Conservation (phyloP, 164 flowering plant species). For the Echeveria elegans region DNA sequence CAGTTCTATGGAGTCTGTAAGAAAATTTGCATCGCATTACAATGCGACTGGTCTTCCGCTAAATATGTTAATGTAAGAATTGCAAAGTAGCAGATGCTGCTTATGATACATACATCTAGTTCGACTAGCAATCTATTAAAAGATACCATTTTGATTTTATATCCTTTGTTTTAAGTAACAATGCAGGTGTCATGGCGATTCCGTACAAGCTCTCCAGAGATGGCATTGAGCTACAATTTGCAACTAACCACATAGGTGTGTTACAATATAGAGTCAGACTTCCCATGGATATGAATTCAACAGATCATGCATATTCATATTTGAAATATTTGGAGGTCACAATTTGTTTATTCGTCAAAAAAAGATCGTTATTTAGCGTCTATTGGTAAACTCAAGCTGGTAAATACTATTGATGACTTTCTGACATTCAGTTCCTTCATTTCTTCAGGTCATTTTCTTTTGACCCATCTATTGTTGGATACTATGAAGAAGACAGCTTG, state of each 20-base stretch:
- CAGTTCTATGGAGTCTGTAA: constrained; percentile 6
- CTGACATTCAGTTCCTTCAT: not conserved
- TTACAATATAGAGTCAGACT: not conserved
- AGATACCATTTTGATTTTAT: not conserved
- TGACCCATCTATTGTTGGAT: constrained; percentile 5
- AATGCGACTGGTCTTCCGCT: constrained; percentile 7
- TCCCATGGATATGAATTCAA: not conserved
- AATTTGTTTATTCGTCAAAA: not conserved
- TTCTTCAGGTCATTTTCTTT: constrained; percentile 8
- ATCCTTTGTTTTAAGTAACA: constrained; percentile 4
- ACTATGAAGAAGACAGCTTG: constrained; percentile 5
- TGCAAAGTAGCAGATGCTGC: not conserved
- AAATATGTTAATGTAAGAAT: constrained; percentile 2
- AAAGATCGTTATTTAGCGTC: too few species aligned
- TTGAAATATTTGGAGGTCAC: not conserved
- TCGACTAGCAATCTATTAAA: not conserved
- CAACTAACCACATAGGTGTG: constrained; percentile 4
- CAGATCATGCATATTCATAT: too few species aligned
- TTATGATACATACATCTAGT: not conserved
- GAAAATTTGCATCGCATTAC: constrained; percentile 5
- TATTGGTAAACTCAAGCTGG: too few species aligned
- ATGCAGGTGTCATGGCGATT: constrained; percentile 7
- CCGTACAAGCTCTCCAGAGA: constrained; percentile 1
- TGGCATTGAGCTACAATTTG: constrained; percentile 6
- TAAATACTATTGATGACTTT: too few species aligned